Evolutionary conservation across 2,329 filamentous ascomycete species (phyloP), one percentile per base, ranked within the genome.

Genomic region (Microsporum canis): DNA sequence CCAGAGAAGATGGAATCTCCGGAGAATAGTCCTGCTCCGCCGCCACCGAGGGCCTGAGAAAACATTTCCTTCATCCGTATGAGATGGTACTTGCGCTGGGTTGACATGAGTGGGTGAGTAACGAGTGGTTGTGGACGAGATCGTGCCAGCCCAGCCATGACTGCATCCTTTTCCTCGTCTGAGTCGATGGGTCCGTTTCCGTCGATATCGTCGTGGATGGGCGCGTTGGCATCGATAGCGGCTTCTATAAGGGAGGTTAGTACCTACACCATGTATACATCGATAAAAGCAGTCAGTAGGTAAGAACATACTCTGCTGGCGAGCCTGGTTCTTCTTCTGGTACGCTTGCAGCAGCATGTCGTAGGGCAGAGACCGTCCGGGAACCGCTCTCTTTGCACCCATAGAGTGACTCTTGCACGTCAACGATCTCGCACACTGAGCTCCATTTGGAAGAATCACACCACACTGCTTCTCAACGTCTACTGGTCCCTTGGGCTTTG

Each of bases 261-360:
- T n/a, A 31, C 3, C 49, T 23, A 34, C 14, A 3, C 49, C 8
- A 34, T 34, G 33, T 10, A 71, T 49, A 61, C 60, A 61, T 62
- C 66, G 65, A 29, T 33, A 7, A 6, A 57, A 47, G 34, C 53
- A 23, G 17, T 23, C 17, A 23, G 17, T 1, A 23, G 17, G 17
- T 68, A 58, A 62, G 55, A 2, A 63, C 87, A 76, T 80, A 91
- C 89, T 95, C 75, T 97, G 94, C 77, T 96, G 89, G 71, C 96
- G 95, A 27, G 94, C 94, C 74, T 97, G 94, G 69, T 99, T 99
- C 80, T 96, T 97, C 81, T 97, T 96, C 73, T 94, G 89, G 70
- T 94, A 94, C 5, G 88, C 87, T 12, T 88, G 86, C 41, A 96
- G 80, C 43, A 96, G 78, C 87, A 95, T 94, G 73, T 96, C 91